These are phyloP conservation scores for Trichoderma harzianum DNA, from an alignment of 2,329 filamentous ascomycete species.

Conservation along the genomic window DNA sequence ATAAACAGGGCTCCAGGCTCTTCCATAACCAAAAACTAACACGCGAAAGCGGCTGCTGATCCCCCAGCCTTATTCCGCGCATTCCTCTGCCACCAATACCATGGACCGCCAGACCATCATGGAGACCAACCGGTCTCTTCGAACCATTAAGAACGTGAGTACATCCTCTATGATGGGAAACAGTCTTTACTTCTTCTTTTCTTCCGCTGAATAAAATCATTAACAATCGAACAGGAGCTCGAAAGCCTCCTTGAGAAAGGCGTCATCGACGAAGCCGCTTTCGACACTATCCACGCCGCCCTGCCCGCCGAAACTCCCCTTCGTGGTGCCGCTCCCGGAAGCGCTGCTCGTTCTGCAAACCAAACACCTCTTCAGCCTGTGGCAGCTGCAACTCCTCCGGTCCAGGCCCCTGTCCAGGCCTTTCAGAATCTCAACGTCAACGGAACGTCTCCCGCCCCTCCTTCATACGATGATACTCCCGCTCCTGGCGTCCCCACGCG, in stretches of 20 bases:
- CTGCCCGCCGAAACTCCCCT: slow-evolving; percentile 66
- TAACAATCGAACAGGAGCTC: slow-evolving; percentile 64
- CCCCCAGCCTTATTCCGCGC: neutral
- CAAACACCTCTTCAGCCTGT: slow-evolving; percentile 30
- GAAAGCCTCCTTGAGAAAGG: slow-evolving; percentile 82
- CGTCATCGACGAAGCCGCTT: slow-evolving; percentile 71
- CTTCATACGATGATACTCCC: slow-evolving; percentile 50
- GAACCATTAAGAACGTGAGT: slow-evolving; percentile 79
- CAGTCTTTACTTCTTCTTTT: neutral
- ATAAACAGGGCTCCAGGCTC: neutral
- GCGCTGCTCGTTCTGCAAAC: slow-evolving; percentile 29
- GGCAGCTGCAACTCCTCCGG: slow-evolving; percentile 29
- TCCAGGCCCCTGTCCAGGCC: slow-evolving; percentile 38
- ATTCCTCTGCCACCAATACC: neutral
- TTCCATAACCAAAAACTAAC: neutral
- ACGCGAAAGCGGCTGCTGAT: neutral
- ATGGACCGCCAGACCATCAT: slow-evolving; percentile 60
- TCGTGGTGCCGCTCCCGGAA: slow-evolving; percentile 37
- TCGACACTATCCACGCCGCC: slow-evolving; percentile 69
- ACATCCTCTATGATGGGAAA: neutral
- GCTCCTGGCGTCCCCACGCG: slow-evolving; percentile 41
- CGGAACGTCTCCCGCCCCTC: slow-evolving; percentile 42
- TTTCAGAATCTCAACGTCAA: slow-evolving; percentile 42
- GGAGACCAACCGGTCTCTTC: slow-evolving; percentile 78
- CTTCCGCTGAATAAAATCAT: neutral